Base-by-base conservation (phyloP, 176 grass and related monocot species). In the Secale cereale region DNA sequence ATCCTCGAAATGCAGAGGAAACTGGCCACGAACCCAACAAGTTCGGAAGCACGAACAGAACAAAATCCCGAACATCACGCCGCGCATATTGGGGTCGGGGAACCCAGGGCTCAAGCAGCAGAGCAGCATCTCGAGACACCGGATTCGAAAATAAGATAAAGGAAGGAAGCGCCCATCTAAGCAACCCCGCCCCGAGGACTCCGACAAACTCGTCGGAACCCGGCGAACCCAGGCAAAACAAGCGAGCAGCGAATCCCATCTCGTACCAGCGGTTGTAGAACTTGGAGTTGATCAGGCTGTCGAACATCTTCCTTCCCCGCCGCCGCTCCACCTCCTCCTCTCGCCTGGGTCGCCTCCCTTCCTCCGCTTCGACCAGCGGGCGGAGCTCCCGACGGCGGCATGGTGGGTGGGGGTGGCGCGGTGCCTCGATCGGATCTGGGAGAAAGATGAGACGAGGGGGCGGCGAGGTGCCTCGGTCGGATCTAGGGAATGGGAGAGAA, bases 181-280 rank as follows among this genome's bases (percentile, higher is more conserved):
- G n/a, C n/a, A n/a, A 10, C 10, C 59, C 8, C 59, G 56, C 10
- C 68, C 17, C 59, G 22, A 85, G 68, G 74, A 65, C 59, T 59
- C 70, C 16, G 13, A 19, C 3, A 20, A 13, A 23, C 37, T 27
- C n/a, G 62, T 16, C 13, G 23, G 17, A 39, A 66, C 45, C 45
- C 70, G 57, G 60, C 65, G 20, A 77, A 41, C 59, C 32, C 19
- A 30, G 0, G 25, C n/a, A 85, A 46, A 85, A 92, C 14, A n/a
- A n/a, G n/a, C n/a, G n/a, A 78, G 23, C 46, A 59, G 63, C 14
- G 15, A 19, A 46, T 48, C 25, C 1, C n/a, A n/a, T n/a, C n/a
- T n/a, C 46, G 43, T 83, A 95, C 96, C 93, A 95, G 78, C 92
- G 92, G 79, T 83, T 93, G 64, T 92, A 92, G 83, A 98, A 98